Conservation (phyloP, 176 grass and related monocot genomes). For the Cymbopogon citratus region DNA sequence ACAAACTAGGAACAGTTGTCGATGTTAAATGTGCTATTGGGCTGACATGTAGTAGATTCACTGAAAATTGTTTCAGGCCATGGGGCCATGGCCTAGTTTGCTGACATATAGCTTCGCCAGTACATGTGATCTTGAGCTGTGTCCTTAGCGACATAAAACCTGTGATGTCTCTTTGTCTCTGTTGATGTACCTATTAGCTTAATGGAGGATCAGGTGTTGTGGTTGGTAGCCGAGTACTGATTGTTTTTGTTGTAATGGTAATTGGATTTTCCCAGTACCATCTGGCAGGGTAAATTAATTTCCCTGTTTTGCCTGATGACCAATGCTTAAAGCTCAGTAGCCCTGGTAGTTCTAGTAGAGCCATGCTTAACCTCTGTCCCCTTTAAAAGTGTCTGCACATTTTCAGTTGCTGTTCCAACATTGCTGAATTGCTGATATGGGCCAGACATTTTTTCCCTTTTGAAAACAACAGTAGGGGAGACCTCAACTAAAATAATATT, state of each 20-base stretch:
- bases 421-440: background rate
- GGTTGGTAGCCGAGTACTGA: background rate
- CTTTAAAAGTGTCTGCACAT: background rate
- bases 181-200: background rate
- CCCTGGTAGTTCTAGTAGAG: background rate
- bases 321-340: background rate
- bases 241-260: background rate
- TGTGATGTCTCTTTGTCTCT: background rate
- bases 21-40: background rate
- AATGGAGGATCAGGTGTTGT: background rate
- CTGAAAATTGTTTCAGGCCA: background rate
- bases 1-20: background rate
- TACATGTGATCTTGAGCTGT: background rate
- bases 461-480: background rate
- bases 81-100: background rate
- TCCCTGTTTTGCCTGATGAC: background rate
- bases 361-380: background rate
- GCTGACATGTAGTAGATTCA: background rate
- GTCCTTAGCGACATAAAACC: background rate
- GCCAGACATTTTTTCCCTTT: background rate
- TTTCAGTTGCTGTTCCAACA: background rate
- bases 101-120: background rate
- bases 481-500: background rate
- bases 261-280: background rate
- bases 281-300: background rate